These are phyloP conservation scores for Maudiozyma saulgeensis DNA, from an alignment of 805 yeast genomes.

Conservation along the genomic window DNA sequence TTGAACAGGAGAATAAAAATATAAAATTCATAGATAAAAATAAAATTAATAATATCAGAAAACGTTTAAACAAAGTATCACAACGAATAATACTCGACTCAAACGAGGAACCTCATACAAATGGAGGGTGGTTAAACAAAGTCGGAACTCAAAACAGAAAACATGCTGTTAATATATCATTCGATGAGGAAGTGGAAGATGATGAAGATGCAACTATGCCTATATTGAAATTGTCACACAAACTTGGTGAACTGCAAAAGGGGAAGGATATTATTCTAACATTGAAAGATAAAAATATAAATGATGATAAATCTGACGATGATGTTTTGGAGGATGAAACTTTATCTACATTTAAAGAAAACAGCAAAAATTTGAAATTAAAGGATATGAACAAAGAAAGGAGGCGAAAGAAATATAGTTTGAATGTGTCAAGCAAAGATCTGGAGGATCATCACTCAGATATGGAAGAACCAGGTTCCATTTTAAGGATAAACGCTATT, in stretches of 20 bases:
- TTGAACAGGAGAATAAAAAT: neutral
- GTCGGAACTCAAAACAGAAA: conserved; percentile 13
- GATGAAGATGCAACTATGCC: conserved; percentile 22
- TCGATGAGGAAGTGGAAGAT: conserved; percentile 15
- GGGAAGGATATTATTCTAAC: conserved; percentile 44
- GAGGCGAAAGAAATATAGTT: conserved; percentile 15
- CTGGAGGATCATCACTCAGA: conserved; percentile 11
- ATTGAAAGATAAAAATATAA: conserved; percentile 36
- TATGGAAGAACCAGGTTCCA: conserved; percentile 13
- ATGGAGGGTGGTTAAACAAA: conserved; percentile 17
- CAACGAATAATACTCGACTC: neutral
- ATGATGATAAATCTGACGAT: conserved; percentile 20
- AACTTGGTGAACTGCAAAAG: conserved; percentile 32
- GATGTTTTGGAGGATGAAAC: conserved; percentile 23
- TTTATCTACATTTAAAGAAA: conserved; percentile 18
- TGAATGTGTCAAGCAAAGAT: conserved; percentile 16
- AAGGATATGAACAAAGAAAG: conserved; percentile 29
- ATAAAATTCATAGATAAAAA: conserved; percentile 7
- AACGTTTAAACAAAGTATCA: conserved; percentile 10
- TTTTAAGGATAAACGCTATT: conserved; percentile 15
- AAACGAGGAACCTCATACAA: neutral
- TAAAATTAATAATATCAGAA: conserved; percentile 13
- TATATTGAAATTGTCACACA: conserved; percentile 40
- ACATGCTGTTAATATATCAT: neutral
- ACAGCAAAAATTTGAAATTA: conserved; percentile 27